phyloP scores from a whole-genome alignment of 164 flowering plant species.

The Cinnamomum micranthum region DNA sequence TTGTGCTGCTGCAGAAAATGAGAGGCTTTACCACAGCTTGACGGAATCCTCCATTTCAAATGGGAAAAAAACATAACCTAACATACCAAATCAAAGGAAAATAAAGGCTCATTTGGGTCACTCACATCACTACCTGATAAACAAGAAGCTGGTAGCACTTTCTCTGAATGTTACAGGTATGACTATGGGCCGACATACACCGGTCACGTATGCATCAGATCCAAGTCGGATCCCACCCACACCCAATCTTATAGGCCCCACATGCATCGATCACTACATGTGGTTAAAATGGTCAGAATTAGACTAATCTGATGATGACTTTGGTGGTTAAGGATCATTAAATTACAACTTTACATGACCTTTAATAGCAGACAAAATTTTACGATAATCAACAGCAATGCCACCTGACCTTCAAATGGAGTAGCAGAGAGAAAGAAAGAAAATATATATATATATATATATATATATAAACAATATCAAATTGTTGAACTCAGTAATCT shows the following conservation, averaged over 20 bases:
- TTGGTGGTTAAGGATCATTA: neutral
- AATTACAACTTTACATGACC: neutral
- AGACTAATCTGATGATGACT: neutral
- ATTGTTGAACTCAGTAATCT: too few relatives aligned
- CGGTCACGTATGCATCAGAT: neutral
- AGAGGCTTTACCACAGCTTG: too few relatives aligned
- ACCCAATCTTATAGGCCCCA: neutral
- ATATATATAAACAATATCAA: too few relatives aligned
- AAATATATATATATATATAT: too few relatives aligned
- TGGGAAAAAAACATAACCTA: neutral
- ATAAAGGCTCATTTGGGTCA: neutral
- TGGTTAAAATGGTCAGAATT: too few relatives aligned
- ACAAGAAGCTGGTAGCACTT: too few relatives aligned
- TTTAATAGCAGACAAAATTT: too few relatives aligned
- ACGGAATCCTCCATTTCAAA: neutral
- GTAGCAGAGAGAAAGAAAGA: too few relatives aligned
- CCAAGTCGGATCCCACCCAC: neutral
- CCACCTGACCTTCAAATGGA: too few relatives aligned
- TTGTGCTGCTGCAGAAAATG: too few relatives aligned
- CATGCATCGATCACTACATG: neutral
- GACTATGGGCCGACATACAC: neutral
- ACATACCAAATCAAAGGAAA: neutral
- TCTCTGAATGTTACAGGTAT: neutral
- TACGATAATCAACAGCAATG: too few relatives aligned
- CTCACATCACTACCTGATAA: neutral